Base-by-base conservation (phyloP, 2,329 filamentous ascomycete genomes). In the Penicillium paneum region DNA sequence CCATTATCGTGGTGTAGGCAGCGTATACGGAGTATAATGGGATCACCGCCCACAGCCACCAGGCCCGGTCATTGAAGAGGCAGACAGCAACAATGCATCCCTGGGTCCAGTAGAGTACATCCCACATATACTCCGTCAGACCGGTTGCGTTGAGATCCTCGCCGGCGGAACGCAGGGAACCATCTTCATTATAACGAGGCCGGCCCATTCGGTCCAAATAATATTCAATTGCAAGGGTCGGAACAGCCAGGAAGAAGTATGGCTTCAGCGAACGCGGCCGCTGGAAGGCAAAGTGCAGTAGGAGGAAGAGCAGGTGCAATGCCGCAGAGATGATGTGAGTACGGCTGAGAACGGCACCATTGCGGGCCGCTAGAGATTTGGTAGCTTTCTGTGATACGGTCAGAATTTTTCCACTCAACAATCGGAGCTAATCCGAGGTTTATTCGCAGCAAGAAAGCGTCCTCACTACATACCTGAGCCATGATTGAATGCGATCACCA, bases 51-150 rank as follows among this genome's bases (percentile, higher is more conserved):
- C 82, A 89, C 34, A 84, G 61, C 79, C 84, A 83, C 87, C 87
- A 90, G 3, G 79, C 89, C 77, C 87, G 87, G 71, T 97, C 91
- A 4, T 94, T 94, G 44, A 93, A 83, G 28, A 96, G 60, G 15
- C 88, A 81, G 13, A 87, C 91, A n/a, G 88, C 73, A 8, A 87
- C 74, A 38, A 90, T 78, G 50, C 86, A 89, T 11, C 84, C 86
- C 87, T 92, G 97, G 0, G 91, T 97, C 77, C 96, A 91, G 83
- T 96, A 97, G 49, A 96, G 79, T 46, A 96, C 84, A 76, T 99
- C 94, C 82, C 96, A 99, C 88, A 97, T 90, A 79, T 95, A 97
- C 76, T 97, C 94, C 11, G 93, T 97, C 78, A 99, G 77, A 5
- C 94, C 94, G 32, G 87, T 83, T 10, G 91, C 90, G 49, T 89